phyloP scores from a whole-genome alignment of 768 basidiomycete species.

The Suillus luteus region DNA sequence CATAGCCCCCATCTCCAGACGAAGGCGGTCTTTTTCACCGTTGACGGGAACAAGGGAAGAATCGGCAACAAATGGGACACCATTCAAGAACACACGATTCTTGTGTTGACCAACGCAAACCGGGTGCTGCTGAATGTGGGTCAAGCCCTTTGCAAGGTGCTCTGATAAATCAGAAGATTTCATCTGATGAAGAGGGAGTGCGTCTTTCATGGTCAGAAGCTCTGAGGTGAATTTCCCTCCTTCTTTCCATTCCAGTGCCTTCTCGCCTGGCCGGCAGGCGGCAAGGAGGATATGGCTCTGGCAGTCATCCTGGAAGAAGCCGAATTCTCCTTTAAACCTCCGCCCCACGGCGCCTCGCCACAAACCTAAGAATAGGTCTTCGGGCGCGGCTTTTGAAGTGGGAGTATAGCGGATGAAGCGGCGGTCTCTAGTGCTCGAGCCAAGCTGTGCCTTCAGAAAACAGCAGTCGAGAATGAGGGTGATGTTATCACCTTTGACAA shows the following conservation, averaged over 20 bases:
- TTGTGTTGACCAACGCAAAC: slow-evolving; percentile 51
- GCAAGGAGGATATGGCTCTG: slow-evolving; percentile 55
- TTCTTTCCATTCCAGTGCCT: slow-evolving; percentile 60
- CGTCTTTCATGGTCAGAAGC: slow-evolving; percentile 50
- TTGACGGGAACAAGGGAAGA: slow-evolving; percentile 47
- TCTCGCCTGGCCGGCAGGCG: slow-evolving; percentile 56
- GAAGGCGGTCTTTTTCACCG: slow-evolving; percentile 42
- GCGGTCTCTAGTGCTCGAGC: slow-evolving; percentile 44
- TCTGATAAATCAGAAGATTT: slow-evolving; percentile 52
- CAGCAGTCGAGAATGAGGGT: slow-evolving; percentile 68
- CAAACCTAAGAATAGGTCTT: slow-evolving; percentile 56
- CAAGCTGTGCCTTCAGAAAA: slow-evolving; percentile 48
- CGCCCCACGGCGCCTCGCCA: slow-evolving; percentile 51
- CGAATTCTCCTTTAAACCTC: slow-evolving; percentile 38
- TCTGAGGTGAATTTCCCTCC: slow-evolving; percentile 63
- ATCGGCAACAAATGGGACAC: slow-evolving; percentile 56
- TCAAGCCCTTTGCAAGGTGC: slow-evolving; percentile 40
- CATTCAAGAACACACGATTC: slow-evolving; percentile 54
- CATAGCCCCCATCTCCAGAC: slow-evolving; percentile 57
- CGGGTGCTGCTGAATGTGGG: slow-evolving; percentile 45
- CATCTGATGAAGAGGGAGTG: slow-evolving; percentile 53
- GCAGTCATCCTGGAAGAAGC: slow-evolving; percentile 45
- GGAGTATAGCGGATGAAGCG: slow-evolving; percentile 59
- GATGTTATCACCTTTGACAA: slow-evolving; percentile 67
- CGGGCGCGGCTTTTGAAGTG: slow-evolving; percentile 52